Percentiles rank a stretch among this genome's conserved stretches.
These are phyloP conservation scores for Trichoderma guizhouense DNA, from an alignment of 2,329 filamentous ascomycete species.

Conservation along the genomic window DNA sequence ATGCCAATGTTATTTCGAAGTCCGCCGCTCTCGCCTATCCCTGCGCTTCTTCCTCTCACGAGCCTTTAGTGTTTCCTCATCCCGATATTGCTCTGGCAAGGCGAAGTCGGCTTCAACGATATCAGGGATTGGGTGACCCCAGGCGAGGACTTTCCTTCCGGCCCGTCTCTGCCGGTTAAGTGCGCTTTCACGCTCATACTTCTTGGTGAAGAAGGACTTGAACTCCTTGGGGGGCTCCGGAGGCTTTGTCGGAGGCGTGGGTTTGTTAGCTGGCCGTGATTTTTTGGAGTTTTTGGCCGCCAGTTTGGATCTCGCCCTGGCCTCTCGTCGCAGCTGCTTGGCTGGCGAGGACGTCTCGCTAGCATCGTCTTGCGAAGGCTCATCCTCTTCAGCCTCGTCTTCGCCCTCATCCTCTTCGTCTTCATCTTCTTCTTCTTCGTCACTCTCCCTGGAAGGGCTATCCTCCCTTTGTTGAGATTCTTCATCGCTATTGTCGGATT, in stretches of 20 bases:
- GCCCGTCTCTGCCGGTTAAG: constrained; percentile 69
- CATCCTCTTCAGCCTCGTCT: constrained; percentile 21
- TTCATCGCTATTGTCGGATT: constrained; percentile 32
- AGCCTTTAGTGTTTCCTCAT: constrained; percentile 54
- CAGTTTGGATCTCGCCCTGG: constrained; percentile 50
- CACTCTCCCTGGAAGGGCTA: constrained; percentile 24
- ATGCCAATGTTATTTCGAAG: constrained; percentile 26
- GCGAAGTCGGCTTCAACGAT: constrained; percentile 67
- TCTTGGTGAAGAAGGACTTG: constrained; percentile 82
- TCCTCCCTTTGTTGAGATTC: constrained; percentile 32
- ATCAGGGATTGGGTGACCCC: constrained; percentile 78
- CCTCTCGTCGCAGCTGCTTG: constrained; percentile 72
- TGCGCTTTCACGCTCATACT: constrained; percentile 74
- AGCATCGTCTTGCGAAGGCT: constrained; percentile 56
- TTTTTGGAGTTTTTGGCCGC: constrained; percentile 35
- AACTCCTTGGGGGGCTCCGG: constrained; percentile 58
- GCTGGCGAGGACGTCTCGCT: constrained; percentile 46
- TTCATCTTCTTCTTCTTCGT: constrained; percentile 34
- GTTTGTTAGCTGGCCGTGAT: constrained; percentile 29
- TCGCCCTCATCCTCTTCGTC: constrained; percentile 35
- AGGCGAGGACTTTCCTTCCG: constrained; percentile 69
- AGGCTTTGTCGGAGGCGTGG: constrained; percentile 30
- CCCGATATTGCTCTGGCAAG: constrained; percentile 62
- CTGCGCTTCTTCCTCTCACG: constrained; percentile 62
- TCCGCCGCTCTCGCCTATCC: constrained; percentile 51